phyloP scores from a whole-genome alignment of 371 early-diverging fungal species.

The Smittium culicis region DNA sequence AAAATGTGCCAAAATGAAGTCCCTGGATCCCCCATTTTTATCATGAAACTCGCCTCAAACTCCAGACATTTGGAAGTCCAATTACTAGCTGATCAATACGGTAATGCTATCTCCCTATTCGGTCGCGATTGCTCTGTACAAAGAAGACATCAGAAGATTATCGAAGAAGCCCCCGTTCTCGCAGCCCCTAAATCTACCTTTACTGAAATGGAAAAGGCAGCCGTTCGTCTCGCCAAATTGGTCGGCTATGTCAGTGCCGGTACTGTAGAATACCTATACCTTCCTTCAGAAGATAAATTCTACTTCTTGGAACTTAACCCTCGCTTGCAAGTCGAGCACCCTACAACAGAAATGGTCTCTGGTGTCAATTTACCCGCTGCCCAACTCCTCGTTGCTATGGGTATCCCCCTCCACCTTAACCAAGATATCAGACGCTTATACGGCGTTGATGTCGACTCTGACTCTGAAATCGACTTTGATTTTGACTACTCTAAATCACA shows the following conservation, averaged over 20 bases:
- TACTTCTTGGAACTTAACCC: slow-evolving; percentile 98
- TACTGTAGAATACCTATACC: slow-evolving; percentile 96
- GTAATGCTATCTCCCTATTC: slow-evolving; percentile 94
- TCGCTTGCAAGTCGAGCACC: slow-evolving; percentile 98
- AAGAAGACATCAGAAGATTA: slow-evolving; percentile 93
- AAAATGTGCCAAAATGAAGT: slow-evolving; percentile 84
- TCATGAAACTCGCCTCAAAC: slow-evolving; percentile 89
- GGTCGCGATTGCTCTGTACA: slow-evolving; percentile 98
- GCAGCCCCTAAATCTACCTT: slow-evolving; percentile 72
- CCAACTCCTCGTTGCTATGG: slow-evolving; percentile 96
- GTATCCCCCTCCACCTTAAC: slow-evolving; percentile 85
- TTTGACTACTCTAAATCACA: slow-evolving; percentile 57
- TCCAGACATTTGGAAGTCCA: slow-evolving; percentile 98
- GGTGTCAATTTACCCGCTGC: slow-evolving; percentile 96
- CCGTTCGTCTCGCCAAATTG: slow-evolving; percentile 80
- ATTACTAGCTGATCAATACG: slow-evolving; percentile 88
- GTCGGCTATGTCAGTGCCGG: slow-evolving; percentile 94
- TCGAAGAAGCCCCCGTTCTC: slow-evolving; percentile 91
- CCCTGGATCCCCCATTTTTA: slow-evolving; percentile 91
- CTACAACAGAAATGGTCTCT: slow-evolving; percentile 96
- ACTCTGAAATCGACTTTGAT: slow-evolving; percentile 87
- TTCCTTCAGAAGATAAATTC: slow-evolving; percentile 66
- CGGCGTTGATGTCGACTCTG: slow-evolving; percentile 61
- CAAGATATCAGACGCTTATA: slow-evolving; percentile 90
- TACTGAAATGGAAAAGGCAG: slow-evolving; percentile 89